Evolutionary conservation across 805 yeast genomes (phyloP).

Genomic region (Lipomyces sp.): DNA sequence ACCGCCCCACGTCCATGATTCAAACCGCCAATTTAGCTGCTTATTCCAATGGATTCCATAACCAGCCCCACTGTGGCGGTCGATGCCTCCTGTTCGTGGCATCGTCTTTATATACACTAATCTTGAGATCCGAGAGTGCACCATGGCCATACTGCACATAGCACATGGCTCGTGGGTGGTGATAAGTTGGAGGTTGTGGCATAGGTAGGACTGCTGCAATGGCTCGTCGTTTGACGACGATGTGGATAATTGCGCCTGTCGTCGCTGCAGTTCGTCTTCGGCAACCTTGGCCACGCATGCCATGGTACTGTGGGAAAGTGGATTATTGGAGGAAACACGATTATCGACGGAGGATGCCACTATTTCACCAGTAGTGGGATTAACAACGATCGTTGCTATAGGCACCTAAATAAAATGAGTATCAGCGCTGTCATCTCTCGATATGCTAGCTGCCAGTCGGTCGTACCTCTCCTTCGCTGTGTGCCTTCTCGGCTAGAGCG

Average conservation of each 20-base stretch:
- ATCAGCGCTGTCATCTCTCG: background rate
- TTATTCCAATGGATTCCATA: constrained; percentile 73
- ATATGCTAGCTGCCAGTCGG: background rate
- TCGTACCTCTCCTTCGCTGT: constrained; percentile 9
- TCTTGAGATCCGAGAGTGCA: constrained; percentile 79
- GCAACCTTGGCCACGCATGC: constrained; percentile 66
- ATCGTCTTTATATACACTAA: constrained; percentile 58
- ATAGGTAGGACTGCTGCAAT: constrained; percentile 51
- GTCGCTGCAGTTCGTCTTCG: constrained; percentile 44
- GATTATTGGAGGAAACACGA: constrained; percentile 43
- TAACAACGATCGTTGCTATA: constrained; percentile 60
- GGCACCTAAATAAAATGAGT: constrained; percentile 39
- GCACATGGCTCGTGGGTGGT: constrained; percentile 95
- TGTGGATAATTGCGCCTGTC: constrained; percentile 31
- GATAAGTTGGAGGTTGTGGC: constrained; percentile 72
- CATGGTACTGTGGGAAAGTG: constrained; percentile 74
- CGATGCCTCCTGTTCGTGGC: constrained; percentile 53
- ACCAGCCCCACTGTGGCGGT: constrained; percentile 56
- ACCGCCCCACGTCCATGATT: constrained; percentile 69
- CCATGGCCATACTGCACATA: constrained; percentile 94
- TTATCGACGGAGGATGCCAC: constrained; percentile 44
- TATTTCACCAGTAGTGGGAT: constrained; percentile 47
- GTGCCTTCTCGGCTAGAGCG: constrained; percentile 30
- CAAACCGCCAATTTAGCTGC: constrained; percentile 82
- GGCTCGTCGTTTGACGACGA: background rate